Evolutionary conservation across 768 basidiomycete genomes (phyloP).

Genomic region (Kwoniella shandongensis): DNA sequence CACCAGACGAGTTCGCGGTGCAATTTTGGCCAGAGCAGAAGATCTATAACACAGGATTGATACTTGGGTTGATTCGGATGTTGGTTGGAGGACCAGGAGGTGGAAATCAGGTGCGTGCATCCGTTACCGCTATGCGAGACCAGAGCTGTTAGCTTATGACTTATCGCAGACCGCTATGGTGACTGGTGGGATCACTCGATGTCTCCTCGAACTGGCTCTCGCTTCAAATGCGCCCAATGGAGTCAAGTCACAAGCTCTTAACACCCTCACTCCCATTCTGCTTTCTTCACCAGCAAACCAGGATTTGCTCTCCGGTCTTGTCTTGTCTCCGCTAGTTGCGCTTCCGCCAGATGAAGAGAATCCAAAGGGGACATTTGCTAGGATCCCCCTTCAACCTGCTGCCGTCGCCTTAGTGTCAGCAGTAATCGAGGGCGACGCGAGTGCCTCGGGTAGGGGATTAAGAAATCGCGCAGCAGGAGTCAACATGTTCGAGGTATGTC

Average conservation of each 20-base stretch:
- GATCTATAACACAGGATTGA: conserved; percentile 71
- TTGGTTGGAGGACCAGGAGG: conserved; percentile 61
- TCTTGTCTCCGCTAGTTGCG: conserved; percentile 65
- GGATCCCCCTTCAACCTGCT: conserved; percentile 74
- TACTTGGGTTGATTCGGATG: conserved; percentile 81
- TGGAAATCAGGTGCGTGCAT: conserved; percentile 52
- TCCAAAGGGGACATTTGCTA: conserved; percentile 57
- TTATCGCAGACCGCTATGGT: conserved; percentile 52
- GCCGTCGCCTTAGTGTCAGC: conserved; percentile 79
- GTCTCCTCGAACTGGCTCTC: conserved; percentile 80
- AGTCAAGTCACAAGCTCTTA: conserved; percentile 77
- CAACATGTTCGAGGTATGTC: conserved; percentile 73
- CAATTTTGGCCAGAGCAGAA: conserved; percentile 98
- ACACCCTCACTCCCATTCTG: conserved; percentile 65
- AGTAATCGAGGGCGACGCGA: conserved; percentile 83
- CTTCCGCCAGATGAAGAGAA: conserved; percentile 69
- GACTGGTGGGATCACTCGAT: conserved; percentile 61
- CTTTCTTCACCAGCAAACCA: conserved; percentile 66
- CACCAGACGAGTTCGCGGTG: conserved; percentile 75
- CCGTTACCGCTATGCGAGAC: background rate
- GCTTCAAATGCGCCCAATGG: conserved; percentile 89
- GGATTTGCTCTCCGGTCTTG: conserved; percentile 74
- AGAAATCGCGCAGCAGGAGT: conserved; percentile 72
- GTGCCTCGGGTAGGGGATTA: conserved; percentile 68
- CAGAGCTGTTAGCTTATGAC: background rate